These are phyloP conservation scores for Ensete ventricosum DNA, from an alignment of 176 grass and related monocot species.

Conservation along the genomic window DNA sequence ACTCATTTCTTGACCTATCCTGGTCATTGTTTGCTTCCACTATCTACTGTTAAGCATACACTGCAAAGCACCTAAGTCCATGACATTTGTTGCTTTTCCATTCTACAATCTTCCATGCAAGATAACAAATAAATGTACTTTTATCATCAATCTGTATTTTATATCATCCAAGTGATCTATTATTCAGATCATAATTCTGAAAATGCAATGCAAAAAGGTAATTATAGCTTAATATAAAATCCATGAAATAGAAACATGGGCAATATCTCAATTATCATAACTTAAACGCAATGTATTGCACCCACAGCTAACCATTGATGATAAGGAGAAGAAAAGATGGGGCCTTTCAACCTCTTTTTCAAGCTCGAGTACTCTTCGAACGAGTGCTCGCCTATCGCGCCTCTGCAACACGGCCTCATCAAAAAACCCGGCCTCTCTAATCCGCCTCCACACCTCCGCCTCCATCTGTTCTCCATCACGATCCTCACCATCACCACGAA, in stretches of 20 bases:
- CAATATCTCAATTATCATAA: not conserved
- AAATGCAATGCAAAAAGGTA: not conserved
- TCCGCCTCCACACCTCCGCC: slow-evolving; percentile 23
- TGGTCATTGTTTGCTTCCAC: not conserved
- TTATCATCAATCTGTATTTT: not conserved
- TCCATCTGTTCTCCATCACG: not conserved
- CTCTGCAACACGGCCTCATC: slow-evolving; percentile 45
- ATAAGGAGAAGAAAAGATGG: slow-evolving; percentile 1
- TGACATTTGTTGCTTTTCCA: not conserved
- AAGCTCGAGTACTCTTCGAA: slow-evolving; percentile 40
- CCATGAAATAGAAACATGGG: too few relatives aligned
- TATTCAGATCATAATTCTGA: not conserved
- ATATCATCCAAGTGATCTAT: not conserved
- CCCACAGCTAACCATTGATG: too few relatives aligned
- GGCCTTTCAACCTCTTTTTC: slow-evolving; percentile 54
- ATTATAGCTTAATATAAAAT: too few relatives aligned
- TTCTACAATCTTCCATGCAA: not conserved
- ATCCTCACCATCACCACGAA: not conserved
- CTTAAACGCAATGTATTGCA: not conserved
- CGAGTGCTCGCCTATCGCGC: slow-evolving; percentile 52
- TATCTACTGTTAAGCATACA: not conserved
- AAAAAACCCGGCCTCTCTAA: slow-evolving; percentile 24
- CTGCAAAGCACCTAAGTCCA: not conserved
- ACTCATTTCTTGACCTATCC: not conserved
- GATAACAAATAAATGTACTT: not conserved